phyloP scores from a whole-genome alignment of 768 basidiomycete genomes.

The Leucosporidium scottii region DNA sequence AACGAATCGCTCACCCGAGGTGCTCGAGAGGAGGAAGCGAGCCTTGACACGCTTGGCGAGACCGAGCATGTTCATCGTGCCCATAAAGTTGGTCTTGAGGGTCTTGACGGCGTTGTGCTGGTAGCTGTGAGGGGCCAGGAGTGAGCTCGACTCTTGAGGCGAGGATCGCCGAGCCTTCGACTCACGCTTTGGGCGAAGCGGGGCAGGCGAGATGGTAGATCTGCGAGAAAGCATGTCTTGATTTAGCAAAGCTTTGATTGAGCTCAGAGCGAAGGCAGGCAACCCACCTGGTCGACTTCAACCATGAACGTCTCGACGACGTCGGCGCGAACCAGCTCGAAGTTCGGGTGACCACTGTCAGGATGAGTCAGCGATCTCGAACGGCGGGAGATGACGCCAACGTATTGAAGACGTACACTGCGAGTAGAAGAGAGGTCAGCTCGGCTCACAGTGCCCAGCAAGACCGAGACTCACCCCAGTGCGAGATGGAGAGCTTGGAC shows the following conservation, averaged over 20 bases:
- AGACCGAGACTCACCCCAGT: slow-evolving; percentile 55
- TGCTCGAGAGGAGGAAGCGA: slow-evolving; percentile 89
- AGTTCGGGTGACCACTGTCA: slow-evolving; percentile 83
- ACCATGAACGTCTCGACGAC: slow-evolving; percentile 97
- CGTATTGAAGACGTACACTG: no score
- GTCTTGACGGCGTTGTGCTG: slow-evolving; percentile 98
- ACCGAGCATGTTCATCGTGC: slow-evolving; percentile 97
- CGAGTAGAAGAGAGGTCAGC: not conserved
- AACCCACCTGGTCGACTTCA: slow-evolving; percentile 70
- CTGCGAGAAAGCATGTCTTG: slow-evolving; percentile 49
- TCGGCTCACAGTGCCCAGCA: not conserved
- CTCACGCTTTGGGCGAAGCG: slow-evolving; percentile 42
- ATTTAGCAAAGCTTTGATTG: slow-evolving; percentile 2
- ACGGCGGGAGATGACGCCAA: no score
- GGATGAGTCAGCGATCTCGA: slow-evolving; percentile 17
- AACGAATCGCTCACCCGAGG: slow-evolving; percentile 60
- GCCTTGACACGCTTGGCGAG: slow-evolving; percentile 96
- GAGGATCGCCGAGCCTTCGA: no score
- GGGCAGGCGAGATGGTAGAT: slow-evolving; percentile 99
- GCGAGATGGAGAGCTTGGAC: slow-evolving; percentile 88
- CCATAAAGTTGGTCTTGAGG: slow-evolving; percentile 96
- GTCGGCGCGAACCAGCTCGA: slow-evolving; percentile 95
- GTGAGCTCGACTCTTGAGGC: no score
- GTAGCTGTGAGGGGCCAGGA: slow-evolving; percentile 46
- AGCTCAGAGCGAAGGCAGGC: no score